Percentiles rank a stretch among this genome's conserved stretches.
Evolutionary conservation across 352 stramenopile genomes (phyloP).

Genomic region (Phytophthora niederhauseri): DNA sequence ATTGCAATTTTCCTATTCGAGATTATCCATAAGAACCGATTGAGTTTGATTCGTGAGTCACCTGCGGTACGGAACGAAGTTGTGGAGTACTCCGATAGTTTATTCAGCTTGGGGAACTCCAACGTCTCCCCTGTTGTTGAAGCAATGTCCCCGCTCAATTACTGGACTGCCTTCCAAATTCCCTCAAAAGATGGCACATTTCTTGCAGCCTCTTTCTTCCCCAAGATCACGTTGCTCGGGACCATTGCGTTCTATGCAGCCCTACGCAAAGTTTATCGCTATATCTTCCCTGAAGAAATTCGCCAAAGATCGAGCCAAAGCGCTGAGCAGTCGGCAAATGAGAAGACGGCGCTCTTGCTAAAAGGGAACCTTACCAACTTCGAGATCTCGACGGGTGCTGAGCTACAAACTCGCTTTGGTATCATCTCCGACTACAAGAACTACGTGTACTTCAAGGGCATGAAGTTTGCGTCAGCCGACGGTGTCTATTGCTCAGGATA

Average conservation of each 20-base stretch:
- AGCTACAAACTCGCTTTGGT: constrained; percentile 29
- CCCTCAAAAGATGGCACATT: constrained; percentile 12
- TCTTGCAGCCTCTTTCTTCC: constrained; percentile 15
- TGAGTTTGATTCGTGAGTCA: neutral
- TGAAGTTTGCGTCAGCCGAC: constrained; percentile 40
- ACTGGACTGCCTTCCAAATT: constrained; percentile 21
- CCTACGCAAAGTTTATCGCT: constrained; percentile 16
- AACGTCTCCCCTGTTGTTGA: neutral
- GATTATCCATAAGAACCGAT: constrained; percentile 12
- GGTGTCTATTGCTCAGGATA: constrained; percentile 40
- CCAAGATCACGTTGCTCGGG: constrained; percentile 9
- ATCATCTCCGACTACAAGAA: constrained; percentile 42
- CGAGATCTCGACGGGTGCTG: constrained; percentile 27
- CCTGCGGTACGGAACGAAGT: constrained; percentile 10
- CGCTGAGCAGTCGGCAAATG: constrained; percentile 12
- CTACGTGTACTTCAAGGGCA: constrained; percentile 39
- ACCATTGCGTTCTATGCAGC: neutral
- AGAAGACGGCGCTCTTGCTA: constrained; percentile 1
- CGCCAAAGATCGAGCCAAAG: constrained; percentile 10
- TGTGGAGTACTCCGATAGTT: constrained; percentile 10
- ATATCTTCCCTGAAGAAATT: constrained; percentile 9
- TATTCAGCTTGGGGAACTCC: constrained; percentile 6
- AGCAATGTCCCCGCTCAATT: neutral
- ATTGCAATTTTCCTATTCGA: constrained; percentile 24
- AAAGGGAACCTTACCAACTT: constrained; percentile 26